Percentiles rank a stretch among this genome's conserved stretches.
phyloP scores from a whole-genome alignment of 352 stramenopile genomes.

The Elongisporangium anandrum region DNA sequence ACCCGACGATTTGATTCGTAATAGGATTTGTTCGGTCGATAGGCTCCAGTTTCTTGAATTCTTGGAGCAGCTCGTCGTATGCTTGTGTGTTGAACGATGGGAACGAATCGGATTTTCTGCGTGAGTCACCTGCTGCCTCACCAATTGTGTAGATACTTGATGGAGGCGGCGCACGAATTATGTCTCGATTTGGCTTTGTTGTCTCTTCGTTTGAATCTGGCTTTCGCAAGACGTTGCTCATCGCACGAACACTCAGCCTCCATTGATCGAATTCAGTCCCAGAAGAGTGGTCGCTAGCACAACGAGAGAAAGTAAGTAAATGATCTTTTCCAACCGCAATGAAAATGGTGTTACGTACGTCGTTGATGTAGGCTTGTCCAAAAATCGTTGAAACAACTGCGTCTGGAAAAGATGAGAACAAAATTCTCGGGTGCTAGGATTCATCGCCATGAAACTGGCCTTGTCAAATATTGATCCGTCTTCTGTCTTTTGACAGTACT shows the following conservation, averaged over 20 bases:
- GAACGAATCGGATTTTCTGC: slow-evolving; percentile 14
- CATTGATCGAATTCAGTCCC: slow-evolving; percentile 35
- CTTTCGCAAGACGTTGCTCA: slow-evolving; percentile 34
- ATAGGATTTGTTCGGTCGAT: neutral
- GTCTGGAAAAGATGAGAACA: slow-evolving; percentile 68
- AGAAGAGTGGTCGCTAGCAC: slow-evolving; percentile 7
- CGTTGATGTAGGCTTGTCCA: slow-evolving; percentile 31
- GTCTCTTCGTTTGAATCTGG: slow-evolving; percentile 28
- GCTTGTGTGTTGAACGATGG: slow-evolving; percentile 23
- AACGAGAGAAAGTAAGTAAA: neutral
- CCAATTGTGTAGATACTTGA: slow-evolving; percentile 1
- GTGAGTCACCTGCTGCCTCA: neutral
- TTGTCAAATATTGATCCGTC: slow-evolving; percentile 37
- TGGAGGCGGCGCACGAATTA: slow-evolving; percentile 26
- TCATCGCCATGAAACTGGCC: slow-evolving; percentile 45
- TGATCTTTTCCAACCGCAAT: slow-evolving; percentile 3
- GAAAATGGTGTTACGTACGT: slow-evolving; percentile 11
- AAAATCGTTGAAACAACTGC: slow-evolving; percentile 65
- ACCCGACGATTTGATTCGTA: neutral
- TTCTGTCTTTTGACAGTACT: slow-evolving; percentile 35
- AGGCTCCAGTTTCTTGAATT: slow-evolving; percentile 7
- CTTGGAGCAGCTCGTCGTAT: slow-evolving; percentile 25
- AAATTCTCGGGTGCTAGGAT: slow-evolving; percentile 58
- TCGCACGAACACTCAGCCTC: slow-evolving; percentile 35
- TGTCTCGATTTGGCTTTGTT: slow-evolving; percentile 23